phyloP scores from a whole-genome alignment of 495 filamentous ascomycete species.

The Polyplosphaeria fusca region DNA sequence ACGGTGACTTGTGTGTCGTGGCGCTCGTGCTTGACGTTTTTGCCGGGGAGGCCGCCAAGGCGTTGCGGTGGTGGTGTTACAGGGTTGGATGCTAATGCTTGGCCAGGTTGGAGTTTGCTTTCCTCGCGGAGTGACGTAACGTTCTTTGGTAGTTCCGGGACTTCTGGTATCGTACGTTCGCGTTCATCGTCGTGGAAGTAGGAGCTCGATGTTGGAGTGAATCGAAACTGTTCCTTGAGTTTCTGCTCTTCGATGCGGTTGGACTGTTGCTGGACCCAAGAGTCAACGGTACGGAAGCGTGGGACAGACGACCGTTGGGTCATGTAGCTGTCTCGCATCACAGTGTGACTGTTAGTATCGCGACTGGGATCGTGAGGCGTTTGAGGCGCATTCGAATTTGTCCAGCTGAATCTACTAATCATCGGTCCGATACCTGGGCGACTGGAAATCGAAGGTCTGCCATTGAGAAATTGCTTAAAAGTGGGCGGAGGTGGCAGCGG shows the following conservation, averaged over 20 bases:
- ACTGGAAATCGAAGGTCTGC: constrained; percentile 15
- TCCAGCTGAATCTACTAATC: constrained; percentile 35
- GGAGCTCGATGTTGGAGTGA: constrained; percentile 9
- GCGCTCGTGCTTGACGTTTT: constrained; percentile 29
- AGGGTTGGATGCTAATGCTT: constrained; percentile 1
- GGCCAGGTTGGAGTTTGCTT: neutral
- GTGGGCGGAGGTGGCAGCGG: constrained; percentile 27
- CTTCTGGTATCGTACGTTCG: constrained; percentile 10
- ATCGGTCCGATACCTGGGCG: constrained; percentile 2
- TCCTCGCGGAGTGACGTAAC: constrained; percentile 5
- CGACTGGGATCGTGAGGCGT: constrained; percentile 26
- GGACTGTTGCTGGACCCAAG: constrained; percentile 61
- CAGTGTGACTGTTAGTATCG: constrained; percentile 13
- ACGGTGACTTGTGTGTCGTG: constrained; percentile 24
- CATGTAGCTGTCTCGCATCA: constrained; percentile 30
- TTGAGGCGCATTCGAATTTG: constrained; percentile 31
- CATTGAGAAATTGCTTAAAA: constrained; percentile 31
- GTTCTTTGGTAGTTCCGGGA: constrained; percentile 22
- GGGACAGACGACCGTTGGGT: constrained; percentile 38
- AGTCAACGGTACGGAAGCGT: constrained; percentile 55
- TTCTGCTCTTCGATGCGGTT: constrained; percentile 32
- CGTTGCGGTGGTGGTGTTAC: neutral
- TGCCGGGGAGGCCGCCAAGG: constrained; percentile 16
- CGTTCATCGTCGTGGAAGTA: constrained; percentile 1
- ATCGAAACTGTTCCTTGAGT: constrained; percentile 21